These are phyloP conservation scores for Papiliotrema laurentii DNA, from an alignment of 1,284 basidiomycete genomes.

Conservation along the genomic window DNA sequence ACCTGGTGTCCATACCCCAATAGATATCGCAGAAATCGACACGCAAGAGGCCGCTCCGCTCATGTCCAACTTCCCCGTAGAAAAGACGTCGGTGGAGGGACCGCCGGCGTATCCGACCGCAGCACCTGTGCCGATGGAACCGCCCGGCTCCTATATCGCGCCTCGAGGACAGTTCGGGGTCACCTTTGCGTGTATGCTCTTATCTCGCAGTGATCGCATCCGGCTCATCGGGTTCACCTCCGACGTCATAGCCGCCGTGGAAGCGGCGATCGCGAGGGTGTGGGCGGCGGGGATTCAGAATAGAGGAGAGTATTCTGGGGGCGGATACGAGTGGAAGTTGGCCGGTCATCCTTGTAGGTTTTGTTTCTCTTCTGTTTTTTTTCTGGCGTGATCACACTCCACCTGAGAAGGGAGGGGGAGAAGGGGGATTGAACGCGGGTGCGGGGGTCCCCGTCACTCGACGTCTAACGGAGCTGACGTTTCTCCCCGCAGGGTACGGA, in stretches of 20 bases:
- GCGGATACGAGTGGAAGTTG: constrained; percentile 36
- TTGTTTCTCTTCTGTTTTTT: not conserved
- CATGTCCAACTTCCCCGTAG: not conserved
- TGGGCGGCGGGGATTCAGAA: constrained; percentile 34
- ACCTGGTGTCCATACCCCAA: no score
- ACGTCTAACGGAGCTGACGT: not conserved
- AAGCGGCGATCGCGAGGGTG: constrained; percentile 22
- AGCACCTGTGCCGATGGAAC: not conserved
- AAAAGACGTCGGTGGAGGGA: not conserved
- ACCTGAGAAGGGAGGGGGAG: not conserved
- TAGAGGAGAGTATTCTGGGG: constrained; percentile 6
- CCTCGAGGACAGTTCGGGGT: not conserved
- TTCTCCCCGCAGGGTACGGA: constrained; percentile 37
- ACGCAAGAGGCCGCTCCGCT: not conserved
- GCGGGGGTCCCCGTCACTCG: not conserved
- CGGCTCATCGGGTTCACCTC: constrained; percentile 22
- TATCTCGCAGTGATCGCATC: constrained; percentile 21
- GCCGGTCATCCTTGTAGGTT: constrained; percentile 33
- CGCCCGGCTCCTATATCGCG: not conserved
- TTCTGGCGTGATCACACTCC: not conserved
- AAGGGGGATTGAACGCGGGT: not conserved
- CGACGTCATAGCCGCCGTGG: constrained; percentile 9
- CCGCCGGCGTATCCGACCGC: not conserved
- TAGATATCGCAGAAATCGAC: no score
- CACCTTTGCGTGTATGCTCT: constrained; percentile 24